Percentiles rank a stretch among this genome's conserved stretches.
These are phyloP conservation scores for Agrostemma githago DNA, from an alignment of 148 eudicot species.

Conservation along the genomic window DNA sequence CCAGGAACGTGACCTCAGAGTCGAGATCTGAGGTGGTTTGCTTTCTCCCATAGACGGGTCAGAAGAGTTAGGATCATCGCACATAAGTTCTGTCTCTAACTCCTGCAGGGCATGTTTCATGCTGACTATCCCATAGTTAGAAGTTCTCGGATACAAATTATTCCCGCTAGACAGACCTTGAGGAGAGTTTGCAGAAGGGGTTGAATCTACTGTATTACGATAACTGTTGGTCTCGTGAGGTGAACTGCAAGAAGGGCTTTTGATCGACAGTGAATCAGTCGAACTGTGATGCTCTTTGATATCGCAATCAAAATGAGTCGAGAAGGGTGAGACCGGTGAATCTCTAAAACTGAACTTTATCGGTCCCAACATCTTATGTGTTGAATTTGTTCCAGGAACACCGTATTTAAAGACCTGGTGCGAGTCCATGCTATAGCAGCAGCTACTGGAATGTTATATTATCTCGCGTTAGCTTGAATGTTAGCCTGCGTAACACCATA, in stretches of 20 bases:
- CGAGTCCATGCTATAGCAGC: constrained; percentile 61
- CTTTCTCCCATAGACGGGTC: constrained; percentile 35
- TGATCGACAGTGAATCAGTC: constrained; percentile 40
- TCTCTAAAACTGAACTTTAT: constrained; percentile 42
- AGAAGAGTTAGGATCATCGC: constrained; percentile 28
- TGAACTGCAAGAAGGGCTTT: constrained; percentile 49
- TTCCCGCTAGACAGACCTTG: constrained; percentile 26
- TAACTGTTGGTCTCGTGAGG: constrained; percentile 37
- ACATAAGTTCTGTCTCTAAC: constrained; percentile 74
- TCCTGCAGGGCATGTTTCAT: constrained; percentile 48
- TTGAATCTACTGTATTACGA: constrained; percentile 32
- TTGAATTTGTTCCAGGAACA: constrained; percentile 35
- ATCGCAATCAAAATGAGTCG: constrained; percentile 46
- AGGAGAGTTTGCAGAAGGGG: constrained; percentile 29
- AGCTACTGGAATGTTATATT: neutral
- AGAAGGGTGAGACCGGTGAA: constrained; percentile 73
- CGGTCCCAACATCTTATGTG: constrained; percentile 38
- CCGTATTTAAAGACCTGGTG: constrained; percentile 43
- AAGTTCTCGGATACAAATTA: constrained; percentile 24
- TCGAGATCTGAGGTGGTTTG: constrained; percentile 33
- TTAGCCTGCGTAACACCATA: constrained; percentile 17
- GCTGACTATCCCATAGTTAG: constrained; percentile 29
- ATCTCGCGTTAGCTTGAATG: neutral
- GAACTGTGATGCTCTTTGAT: constrained; percentile 56
- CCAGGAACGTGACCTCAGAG: constrained; percentile 43